Percentiles rank a stretch among this genome's conserved stretches.
Evolutionary conservation across 805 yeast genomes (phyloP).

Genomic region (Myxozyma sirexii): DNA sequence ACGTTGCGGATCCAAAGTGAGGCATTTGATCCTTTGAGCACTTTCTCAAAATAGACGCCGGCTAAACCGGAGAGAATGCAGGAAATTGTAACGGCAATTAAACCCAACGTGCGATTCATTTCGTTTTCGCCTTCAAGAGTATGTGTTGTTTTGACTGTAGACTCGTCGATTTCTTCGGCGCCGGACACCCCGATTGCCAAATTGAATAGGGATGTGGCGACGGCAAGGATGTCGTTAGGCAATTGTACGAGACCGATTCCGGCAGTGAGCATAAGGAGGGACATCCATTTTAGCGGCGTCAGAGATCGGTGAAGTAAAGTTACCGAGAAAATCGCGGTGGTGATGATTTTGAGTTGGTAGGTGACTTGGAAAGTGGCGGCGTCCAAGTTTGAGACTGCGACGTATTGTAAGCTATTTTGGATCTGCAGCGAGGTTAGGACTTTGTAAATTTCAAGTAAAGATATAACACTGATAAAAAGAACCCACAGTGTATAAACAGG

Average conservation of each 20-base stretch:
- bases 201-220: constrained; percentile 26
- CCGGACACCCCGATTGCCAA: constrained; percentile 9
- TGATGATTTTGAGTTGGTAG: constrained; percentile 49
- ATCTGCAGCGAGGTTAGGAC: constrained; percentile 6
- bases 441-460: not conserved
- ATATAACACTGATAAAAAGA: not conserved
- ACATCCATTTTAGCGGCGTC: constrained; percentile 44
- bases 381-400: constrained; percentile 48
- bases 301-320: constrained; percentile 43
- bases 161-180: constrained; percentile 21
- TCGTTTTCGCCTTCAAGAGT: constrained; percentile 27
- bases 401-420: constrained; percentile 46
- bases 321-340: constrained; percentile 49
- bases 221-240: constrained; percentile 39
- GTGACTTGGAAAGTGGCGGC: constrained; percentile 51
- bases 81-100: constrained; percentile 45
- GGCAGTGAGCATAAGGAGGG: constrained; percentile 44
- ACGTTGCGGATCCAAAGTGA: constrained; percentile 47
- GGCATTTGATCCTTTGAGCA: constrained; percentile 44
- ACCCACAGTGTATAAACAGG: constrained; percentile 44
- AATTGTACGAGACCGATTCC: constrained; percentile 49
- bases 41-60: constrained; percentile 50
- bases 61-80: constrained; percentile 48
- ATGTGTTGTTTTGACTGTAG: constrained; percentile 7
- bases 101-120: constrained; percentile 41